Percentiles rank a stretch among this genome's conserved stretches.
These are phyloP conservation scores for Naganishia sp. DNA, from an alignment of 1,284 basidiomycete species.

Conservation along the genomic window DNA sequence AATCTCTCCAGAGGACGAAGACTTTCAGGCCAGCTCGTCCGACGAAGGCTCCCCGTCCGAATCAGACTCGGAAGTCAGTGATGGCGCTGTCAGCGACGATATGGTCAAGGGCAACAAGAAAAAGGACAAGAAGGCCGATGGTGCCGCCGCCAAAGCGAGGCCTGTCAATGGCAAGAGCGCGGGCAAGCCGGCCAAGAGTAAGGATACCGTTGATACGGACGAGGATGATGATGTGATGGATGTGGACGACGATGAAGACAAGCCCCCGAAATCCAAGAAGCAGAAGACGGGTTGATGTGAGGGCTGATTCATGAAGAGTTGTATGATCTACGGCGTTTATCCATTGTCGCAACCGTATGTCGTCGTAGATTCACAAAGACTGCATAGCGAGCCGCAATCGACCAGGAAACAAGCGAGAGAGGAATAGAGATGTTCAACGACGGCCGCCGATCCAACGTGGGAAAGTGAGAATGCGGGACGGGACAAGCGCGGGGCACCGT, in stretches of 20 bases:
- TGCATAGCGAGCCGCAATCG: too few species aligned
- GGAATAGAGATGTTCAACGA: too few species aligned
- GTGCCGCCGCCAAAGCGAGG: slow-evolving; percentile 36
- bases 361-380: too few species aligned
- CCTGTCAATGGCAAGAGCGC: slow-evolving; percentile 6
- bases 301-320: background rate
- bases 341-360: too few species aligned
- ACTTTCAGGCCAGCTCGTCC: slow-evolving; percentile 81
- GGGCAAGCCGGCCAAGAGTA: slow-evolving; percentile 29
- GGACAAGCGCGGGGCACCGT: background rate
- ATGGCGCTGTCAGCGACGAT: slow-evolving; percentile 56
- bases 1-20: slow-evolving; percentile 65
- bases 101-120: slow-evolving; percentile 69
- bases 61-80: slow-evolving; percentile 66
- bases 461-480: background rate
- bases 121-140: slow-evolving; percentile 59
- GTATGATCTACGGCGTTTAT: slow-evolving; percentile 1
- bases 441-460: background rate
- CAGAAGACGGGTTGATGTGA: slow-evolving; percentile 29
- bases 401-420: too few species aligned
- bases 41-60: slow-evolving; percentile 82
- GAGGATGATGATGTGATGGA: slow-evolving; percentile 34
- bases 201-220: slow-evolving; percentile 33
- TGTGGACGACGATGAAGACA: slow-evolving; percentile 26
- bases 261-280: slow-evolving; percentile 34